phyloP scores from a whole-genome alignment of 1,139 yeast genomes.

The Geotrichum restrictum region DNA sequence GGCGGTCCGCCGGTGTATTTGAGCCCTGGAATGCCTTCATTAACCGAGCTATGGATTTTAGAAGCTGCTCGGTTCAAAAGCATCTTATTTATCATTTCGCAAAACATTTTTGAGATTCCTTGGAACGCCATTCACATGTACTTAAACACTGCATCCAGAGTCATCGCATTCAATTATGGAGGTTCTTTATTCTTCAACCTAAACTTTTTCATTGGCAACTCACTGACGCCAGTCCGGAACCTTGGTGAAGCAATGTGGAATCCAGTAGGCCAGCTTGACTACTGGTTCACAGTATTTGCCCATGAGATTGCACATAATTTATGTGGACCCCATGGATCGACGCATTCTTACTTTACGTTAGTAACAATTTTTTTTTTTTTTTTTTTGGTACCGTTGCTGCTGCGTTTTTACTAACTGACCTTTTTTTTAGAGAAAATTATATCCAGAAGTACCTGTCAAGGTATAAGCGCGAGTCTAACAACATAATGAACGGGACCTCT shows the following conservation, averaged over 20 bases:
- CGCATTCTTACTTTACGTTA: constrained; percentile 40
- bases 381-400: too few species aligned
- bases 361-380: constrained; percentile 29
- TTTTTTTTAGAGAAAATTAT: constrained; percentile 9
- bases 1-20: constrained; percentile 16
- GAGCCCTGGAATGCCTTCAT: constrained; percentile 5
- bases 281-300: constrained; percentile 42
- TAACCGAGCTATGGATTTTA: constrained; percentile 9
- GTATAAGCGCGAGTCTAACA: constrained; percentile 12
- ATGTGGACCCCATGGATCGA: constrained; percentile 38
- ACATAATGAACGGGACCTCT: not conserved
- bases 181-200: constrained; percentile 41
- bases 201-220: constrained; percentile 29
- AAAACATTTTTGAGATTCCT: constrained; percentile 21
- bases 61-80: constrained; percentile 21
- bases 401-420: not conserved
- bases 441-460: constrained; percentile 13
- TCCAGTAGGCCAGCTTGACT: constrained; percentile 32
- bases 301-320: constrained; percentile 45
- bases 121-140: constrained; percentile 34
- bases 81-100: constrained; percentile 20
- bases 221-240: constrained; percentile 19
- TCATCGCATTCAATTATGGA: constrained; percentile 42
- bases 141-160: constrained; percentile 28
- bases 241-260: constrained; percentile 24